Evolutionary conservation across 73 alveolate genomes (phyloP).

Genomic region (Halteria grandinella): DNA sequence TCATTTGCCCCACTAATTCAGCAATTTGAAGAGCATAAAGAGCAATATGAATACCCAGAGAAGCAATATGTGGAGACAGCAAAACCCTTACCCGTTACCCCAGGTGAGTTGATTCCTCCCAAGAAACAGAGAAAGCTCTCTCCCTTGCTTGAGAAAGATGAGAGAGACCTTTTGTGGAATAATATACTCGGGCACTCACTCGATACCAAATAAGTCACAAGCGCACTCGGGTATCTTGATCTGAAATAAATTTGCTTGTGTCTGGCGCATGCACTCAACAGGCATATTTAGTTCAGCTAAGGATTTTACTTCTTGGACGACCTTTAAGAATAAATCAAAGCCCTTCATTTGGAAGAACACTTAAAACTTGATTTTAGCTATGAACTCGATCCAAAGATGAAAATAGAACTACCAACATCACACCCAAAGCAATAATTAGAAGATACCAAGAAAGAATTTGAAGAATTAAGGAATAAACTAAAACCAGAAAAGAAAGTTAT

Average conservation of each 20-base stretch:
- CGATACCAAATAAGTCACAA: slow-evolving; percentile 58
- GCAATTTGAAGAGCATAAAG: too few relatives aligned
- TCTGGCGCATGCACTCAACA: slow-evolving; percentile 58
- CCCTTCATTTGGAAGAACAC: too few relatives aligned
- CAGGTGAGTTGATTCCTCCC: too few relatives aligned
- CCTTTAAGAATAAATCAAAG: slow-evolving; percentile 37
- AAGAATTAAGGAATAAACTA: slow-evolving; percentile 2
- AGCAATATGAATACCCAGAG: slow-evolving; percentile 17
- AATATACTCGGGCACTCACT: slow-evolving; percentile 58
- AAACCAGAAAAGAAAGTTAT: slow-evolving; percentile 27
- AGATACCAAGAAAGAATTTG: slow-evolving; percentile 34
- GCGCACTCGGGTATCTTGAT: slow-evolving; percentile 68
- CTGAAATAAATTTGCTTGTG: slow-evolving; percentile 50
- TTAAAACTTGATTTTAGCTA: too few relatives aligned
- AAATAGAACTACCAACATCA: too few relatives aligned
- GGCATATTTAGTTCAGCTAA: slow-evolving; percentile 56
- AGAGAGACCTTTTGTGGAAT: slow-evolving; percentile 51
- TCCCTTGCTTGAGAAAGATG: slow-evolving; percentile 49
- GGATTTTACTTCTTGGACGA: slow-evolving; percentile 67
- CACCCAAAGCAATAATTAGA: too few relatives aligned
- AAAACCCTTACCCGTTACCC: too few relatives aligned
- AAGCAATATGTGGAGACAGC: background rate
- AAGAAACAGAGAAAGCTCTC: background rate
- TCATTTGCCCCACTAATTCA: too few relatives aligned
- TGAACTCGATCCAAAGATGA: too few relatives aligned